These are phyloP conservation scores for Onygena corvina DNA, from an alignment of 2,329 filamentous ascomycete species.

Conservation along the genomic window DNA sequence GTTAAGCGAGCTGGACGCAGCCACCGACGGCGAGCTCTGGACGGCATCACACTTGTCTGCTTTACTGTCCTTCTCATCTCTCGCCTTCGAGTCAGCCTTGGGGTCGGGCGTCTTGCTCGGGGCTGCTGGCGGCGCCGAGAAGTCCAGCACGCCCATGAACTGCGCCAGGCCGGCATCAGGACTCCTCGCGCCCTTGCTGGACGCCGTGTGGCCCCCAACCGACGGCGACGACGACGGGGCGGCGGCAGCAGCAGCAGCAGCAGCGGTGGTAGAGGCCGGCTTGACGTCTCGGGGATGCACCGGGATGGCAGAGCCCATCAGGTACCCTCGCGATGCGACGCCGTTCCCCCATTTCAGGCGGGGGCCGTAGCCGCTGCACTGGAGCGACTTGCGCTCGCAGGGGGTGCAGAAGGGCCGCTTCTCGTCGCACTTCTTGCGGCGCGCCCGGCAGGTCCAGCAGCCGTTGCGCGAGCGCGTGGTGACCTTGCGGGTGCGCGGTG, in stretches of 20 bases:
- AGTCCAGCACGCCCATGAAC: conserved; percentile 5
- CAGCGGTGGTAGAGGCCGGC: neutral
- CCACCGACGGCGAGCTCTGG: neutral
- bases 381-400: conserved; percentile 11
- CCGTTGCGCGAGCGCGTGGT: conserved; percentile 14
- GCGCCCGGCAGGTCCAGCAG: conserved; percentile 14
- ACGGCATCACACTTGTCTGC: no score
- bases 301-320: conserved; percentile 11
- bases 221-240: no score
- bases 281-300: conserved; percentile 6
- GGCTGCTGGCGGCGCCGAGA: neutral
- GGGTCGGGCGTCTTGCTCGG: neutral
- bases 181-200: no score
- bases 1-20: neutral
- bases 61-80: no score
- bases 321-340: conserved; percentile 11
- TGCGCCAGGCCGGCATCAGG: conserved; percentile 1
- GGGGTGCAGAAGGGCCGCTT: conserved; percentile 13
- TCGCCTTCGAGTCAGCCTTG: no score
- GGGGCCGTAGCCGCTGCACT: conserved; percentile 13
- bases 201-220: no score
- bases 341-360: conserved; percentile 15
- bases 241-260: neutral
- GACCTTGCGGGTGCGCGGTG: conserved; percentile 1
- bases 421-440: conserved; percentile 15